These are phyloP conservation scores for Suillus lakei DNA, from an alignment of 768 basidiomycete genomes.

Conservation along the genomic window DNA sequence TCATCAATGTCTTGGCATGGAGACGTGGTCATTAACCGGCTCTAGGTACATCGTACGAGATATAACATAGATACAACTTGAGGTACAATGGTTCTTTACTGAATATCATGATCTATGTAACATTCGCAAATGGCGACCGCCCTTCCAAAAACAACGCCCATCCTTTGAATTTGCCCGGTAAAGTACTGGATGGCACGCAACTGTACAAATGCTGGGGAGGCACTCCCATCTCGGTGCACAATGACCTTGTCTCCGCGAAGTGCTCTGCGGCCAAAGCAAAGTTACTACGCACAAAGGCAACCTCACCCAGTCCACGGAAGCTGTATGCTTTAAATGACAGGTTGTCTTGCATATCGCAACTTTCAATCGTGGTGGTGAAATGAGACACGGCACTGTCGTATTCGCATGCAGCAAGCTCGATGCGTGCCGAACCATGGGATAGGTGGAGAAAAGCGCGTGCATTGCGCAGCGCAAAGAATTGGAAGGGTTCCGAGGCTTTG, in stretches of 20 bases:
- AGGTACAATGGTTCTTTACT: too few species aligned
- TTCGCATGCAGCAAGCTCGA: background rate
- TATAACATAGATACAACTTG: too few species aligned
- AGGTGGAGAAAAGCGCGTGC: background rate
- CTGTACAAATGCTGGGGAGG: background rate
- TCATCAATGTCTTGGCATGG: too few species aligned
- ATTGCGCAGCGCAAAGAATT: background rate
- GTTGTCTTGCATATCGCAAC: background rate
- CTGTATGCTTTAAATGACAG: background rate
- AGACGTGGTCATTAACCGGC: too few species aligned
- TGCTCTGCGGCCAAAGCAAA: background rate
- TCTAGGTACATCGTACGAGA: too few species aligned
- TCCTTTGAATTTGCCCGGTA: background rate
- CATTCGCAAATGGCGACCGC: background rate
- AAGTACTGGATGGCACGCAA: accelerated
- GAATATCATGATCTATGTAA: too few species aligned
- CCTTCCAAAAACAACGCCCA: background rate
- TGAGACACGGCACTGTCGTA: background rate
- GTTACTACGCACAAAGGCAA: background rate
- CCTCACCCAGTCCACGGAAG: background rate
- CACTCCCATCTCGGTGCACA: background rate
- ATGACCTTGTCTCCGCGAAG: background rate
- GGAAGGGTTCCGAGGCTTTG: background rate
- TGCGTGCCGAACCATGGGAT: background rate
- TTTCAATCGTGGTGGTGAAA: background rate